phyloP scores from a whole-genome alignment of 1,139 yeast species.

The Lodderomyces orthopsilosis region DNA sequence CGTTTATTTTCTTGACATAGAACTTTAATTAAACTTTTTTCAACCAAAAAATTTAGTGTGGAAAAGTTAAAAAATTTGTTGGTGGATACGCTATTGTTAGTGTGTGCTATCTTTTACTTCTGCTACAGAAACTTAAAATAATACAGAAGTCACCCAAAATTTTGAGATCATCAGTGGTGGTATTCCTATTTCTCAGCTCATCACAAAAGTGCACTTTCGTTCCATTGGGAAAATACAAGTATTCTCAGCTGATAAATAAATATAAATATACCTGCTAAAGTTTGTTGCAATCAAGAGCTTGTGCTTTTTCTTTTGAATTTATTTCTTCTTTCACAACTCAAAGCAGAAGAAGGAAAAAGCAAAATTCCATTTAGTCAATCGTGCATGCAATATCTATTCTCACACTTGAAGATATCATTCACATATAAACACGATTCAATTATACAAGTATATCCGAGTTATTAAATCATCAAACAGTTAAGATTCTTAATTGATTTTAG shows the following conservation, averaged over 20 bases:
- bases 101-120: background rate
- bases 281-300: background rate
- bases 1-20: conserved; percentile 1
- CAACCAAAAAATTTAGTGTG: background rate
- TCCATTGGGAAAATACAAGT: background rate
- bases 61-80: background rate
- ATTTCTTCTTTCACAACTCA: background rate
- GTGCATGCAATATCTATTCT: background rate
- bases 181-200: background rate
- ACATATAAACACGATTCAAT: background rate
- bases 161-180: background rate
- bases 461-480: background rate
- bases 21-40: background rate
- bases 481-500: background rate
- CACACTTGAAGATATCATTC: background rate
- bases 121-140: background rate
- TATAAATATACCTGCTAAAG: background rate
- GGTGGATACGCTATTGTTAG: background rate
- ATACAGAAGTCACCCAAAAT: background rate
- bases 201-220: background rate
- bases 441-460: background rate
- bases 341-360: background rate
- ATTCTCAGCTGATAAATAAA: background rate
- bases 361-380: background rate
- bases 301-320: background rate